Percentiles rank a stretch among this genome's conserved stretches.
Conservation (phyloP, 345 rosid species). For the Eucalyptus tenuipes region DNA sequence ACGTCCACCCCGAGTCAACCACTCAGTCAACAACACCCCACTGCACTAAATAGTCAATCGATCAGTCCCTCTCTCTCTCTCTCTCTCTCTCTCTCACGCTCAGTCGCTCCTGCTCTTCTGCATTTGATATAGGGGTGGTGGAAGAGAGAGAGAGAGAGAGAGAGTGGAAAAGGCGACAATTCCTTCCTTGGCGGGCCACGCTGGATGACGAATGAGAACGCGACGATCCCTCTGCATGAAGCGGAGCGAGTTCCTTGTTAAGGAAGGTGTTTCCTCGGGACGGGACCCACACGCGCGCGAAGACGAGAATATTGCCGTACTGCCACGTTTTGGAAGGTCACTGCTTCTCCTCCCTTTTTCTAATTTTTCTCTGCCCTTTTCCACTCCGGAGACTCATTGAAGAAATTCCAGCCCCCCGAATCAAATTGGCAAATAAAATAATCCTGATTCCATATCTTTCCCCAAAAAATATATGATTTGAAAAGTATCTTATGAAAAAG, state of each 20-base stretch:
- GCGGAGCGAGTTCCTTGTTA: not conserved
- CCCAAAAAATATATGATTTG: no score
- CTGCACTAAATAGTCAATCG: not conserved
- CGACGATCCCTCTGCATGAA: not conserved
- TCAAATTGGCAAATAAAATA: not conserved
- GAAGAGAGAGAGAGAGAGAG: not conserved
- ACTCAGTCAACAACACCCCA: not conserved
- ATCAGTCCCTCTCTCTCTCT: not conserved
- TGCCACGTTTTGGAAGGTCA: not conserved
- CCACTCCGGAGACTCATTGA: not conserved
- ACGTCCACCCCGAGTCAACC: not conserved
- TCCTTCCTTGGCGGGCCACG: not conserved
- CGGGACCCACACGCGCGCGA: not conserved
- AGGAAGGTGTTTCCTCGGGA: not conserved
- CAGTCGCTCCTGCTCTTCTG: not conserved
- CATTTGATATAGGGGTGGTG: not conserved
- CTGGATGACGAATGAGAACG: not conserved
- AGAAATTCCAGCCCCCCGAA: not conserved
- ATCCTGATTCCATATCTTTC: not conserved
- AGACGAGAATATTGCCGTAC: not conserved
- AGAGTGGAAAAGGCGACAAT: not conserved
- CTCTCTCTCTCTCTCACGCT: not conserved
- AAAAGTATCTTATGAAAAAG: rapidly evolving
- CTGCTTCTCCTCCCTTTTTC: not conserved
- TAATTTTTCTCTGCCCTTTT: not conserved